phyloP scores from a whole-genome alignment of 2,329 filamentous ascomycete genomes.

The Penicillium digitatum region DNA sequence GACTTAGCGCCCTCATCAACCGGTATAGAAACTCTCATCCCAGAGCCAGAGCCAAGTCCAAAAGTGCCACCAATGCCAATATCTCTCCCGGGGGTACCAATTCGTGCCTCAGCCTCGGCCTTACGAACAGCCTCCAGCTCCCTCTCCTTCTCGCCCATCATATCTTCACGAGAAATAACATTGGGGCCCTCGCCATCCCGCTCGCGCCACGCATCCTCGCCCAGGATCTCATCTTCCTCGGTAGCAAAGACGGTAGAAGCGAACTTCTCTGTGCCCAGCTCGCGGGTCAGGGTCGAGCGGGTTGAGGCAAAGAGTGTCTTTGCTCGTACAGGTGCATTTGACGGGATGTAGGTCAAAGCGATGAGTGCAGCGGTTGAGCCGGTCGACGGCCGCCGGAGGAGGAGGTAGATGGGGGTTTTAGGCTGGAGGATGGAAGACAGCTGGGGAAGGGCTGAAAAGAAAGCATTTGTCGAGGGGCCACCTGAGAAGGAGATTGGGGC shows the following conservation, averaged over 20 bases:
- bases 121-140: constrained; percentile 55
- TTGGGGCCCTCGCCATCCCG: constrained; percentile 44
- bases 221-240: constrained; percentile 54
- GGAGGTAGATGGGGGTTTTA: constrained; percentile 57
- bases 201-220: constrained; percentile 52
- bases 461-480: constrained; percentile 41
- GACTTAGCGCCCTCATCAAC: constrained; percentile 52
- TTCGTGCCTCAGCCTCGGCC: constrained; percentile 56
- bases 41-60: constrained; percentile 30
- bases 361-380: constrained; percentile 35
- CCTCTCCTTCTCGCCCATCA: constrained; percentile 61
- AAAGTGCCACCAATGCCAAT: constrained; percentile 45
- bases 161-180: constrained; percentile 40
- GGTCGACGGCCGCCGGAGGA: constrained; percentile 51
- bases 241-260: constrained; percentile 57
- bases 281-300: constrained; percentile 56
- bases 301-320: constrained; percentile 66
- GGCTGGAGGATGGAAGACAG: constrained; percentile 52
- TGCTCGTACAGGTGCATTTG: constrained; percentile 59
- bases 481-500: constrained; percentile 39
- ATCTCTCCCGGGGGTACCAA: constrained; percentile 50
- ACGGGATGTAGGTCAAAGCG: constrained; percentile 61
- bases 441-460: constrained; percentile 49
- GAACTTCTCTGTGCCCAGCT: constrained; percentile 61
- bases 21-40: constrained; percentile 48